Evolutionary conservation across 2,329 filamentous ascomycete species (phyloP).

Genomic region (Pestalotiopsis fici): DNA sequence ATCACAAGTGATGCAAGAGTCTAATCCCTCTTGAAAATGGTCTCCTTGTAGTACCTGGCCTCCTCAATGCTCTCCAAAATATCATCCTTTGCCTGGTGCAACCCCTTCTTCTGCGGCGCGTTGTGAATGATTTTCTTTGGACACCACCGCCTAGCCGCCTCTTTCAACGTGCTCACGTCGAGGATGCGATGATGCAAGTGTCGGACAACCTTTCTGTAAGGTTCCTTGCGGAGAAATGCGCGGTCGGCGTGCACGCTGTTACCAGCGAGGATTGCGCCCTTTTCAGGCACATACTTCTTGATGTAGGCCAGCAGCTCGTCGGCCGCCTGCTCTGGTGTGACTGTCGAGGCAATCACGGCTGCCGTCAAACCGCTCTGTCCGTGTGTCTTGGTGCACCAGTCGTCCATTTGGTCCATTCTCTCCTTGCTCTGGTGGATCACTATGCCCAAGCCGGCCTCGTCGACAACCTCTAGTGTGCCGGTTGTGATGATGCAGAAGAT

Average conservation of each 20-base stretch:
- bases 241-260: slow-evolving; percentile 93
- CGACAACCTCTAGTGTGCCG: slow-evolving; percentile 72
- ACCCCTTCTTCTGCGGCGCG: slow-evolving; percentile 71
- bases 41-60: slow-evolving; percentile 77
- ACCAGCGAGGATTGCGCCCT: slow-evolving; percentile 77
- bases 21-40: slow-evolving; percentile 54
- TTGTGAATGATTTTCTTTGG: slow-evolving; percentile 57
- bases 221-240: slow-evolving; percentile 73
- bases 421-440: slow-evolving; percentile 73
- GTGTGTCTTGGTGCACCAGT: slow-evolving; percentile 87
- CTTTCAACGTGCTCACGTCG: slow-evolving; percentile 91
- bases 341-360: slow-evolving; percentile 72
- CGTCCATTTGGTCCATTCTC: slow-evolving; percentile 76
- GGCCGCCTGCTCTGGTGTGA: slow-evolving; percentile 72
- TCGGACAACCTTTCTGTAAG: slow-evolving; percentile 72
- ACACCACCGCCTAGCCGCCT: slow-evolving; percentile 83
- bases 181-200: slow-evolving; percentile 88
- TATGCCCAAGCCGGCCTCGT: slow-evolving; percentile 76
- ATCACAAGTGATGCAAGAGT: background rate
- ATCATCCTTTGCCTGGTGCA: slow-evolving; percentile 84
- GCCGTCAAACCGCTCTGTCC: slow-evolving; percentile 78
- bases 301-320: slow-evolving; percentile 77
- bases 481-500: slow-evolving; percentile 93
- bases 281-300: slow-evolving; percentile 66
- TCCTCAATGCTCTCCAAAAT: slow-evolving; percentile 95